Evolutionary conservation across 495 filamentous ascomycete species (phyloP), one percentile per base, ranked within the genome.

Genomic region (Echria macrotheca): DNA sequence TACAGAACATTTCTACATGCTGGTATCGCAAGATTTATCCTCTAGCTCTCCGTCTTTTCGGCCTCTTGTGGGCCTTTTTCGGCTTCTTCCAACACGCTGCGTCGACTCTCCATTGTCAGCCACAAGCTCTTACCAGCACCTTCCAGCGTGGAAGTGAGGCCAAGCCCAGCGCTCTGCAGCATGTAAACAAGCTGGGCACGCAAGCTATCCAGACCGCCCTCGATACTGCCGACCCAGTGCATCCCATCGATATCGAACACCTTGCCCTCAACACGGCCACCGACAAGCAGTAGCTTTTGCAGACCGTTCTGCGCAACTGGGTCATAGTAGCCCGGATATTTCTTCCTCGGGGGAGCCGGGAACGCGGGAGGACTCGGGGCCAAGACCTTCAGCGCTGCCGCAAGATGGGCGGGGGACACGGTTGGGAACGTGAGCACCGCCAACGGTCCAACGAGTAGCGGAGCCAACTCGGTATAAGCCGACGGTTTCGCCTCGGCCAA

Each of bases 211-310:
- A 96, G 61, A 9, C 90, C 90, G 43, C 84, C 85, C 56, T 85
- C 75, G 59, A 97, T 86, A n/a, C 80, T 77, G 33, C 85, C 87
- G 43, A 97, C 80, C 86, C 87, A 93, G 63, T 82, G 85, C 47
- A 87, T 72, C 53, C 87, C 83, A 14, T 83, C 82, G 23, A 75
- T 59, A 68, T 98, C 94, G 57, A 97, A 88, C 36, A 89, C 85
- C 69, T 78, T 80, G 50, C 85, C 85, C 55, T 83, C 80, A 19
- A 95, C 79, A 46, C 93, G 76, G 14, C 90, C 90, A 47, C 88
- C 94, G 35, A 97, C 67, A 26, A 98, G 58, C 64, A 94, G 69
- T 48, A 97, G 66, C 69, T 98, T 98, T 65, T 86, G 81, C 58
- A 97, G 60, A 32, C 87, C 94, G 42, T 65, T 75, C 70, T 95